phyloP scores from a whole-genome alignment of 139 green algal species.

The Coccomyxa sp. region DNA sequence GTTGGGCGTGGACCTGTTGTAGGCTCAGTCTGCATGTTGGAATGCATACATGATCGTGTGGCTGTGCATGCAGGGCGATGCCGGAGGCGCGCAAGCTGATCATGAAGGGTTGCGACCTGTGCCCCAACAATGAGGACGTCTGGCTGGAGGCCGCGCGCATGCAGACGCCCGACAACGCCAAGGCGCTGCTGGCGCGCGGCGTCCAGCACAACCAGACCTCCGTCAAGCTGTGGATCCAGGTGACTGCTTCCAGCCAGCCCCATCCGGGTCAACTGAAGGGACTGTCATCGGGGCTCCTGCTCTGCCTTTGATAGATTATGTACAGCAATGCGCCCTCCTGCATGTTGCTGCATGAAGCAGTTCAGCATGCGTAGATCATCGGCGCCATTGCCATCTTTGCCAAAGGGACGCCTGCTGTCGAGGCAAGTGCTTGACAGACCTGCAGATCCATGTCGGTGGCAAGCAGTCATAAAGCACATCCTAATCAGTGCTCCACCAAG shows the following conservation, averaged over 20 bases:
- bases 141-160: slow-evolving; percentile 95
- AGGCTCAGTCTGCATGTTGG: no score
- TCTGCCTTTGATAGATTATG: background rate
- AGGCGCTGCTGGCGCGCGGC: slow-evolving; percentile 84
- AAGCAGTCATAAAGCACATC: no score
- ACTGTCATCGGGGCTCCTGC: background rate
- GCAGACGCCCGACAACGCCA: slow-evolving; percentile 69
- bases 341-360: no score
- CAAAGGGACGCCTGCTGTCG: background rate
- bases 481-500: no score
- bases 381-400: no score
- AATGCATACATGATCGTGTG: no score
- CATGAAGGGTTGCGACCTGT: slow-evolving; percentile 88
- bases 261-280: no score
- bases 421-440: background rate
- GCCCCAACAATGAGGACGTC: slow-evolving; percentile 92
- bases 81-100: slow-evolving; percentile 47
- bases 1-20: no score
- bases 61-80: slow-evolving; percentile 55
- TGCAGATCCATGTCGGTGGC: background rate
- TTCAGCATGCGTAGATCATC: no score
- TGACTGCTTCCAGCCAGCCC: no score
- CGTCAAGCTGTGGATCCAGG: slow-evolving; percentile 91
- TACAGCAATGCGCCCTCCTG: no score
- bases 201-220: slow-evolving; percentile 73